A percentile compares a stretch with the other conserved stretches of the same genome.
Conservation (phyloP, 2,329 filamentous ascomycete genomes). For the Hymenoscyphus occultus region DNA sequence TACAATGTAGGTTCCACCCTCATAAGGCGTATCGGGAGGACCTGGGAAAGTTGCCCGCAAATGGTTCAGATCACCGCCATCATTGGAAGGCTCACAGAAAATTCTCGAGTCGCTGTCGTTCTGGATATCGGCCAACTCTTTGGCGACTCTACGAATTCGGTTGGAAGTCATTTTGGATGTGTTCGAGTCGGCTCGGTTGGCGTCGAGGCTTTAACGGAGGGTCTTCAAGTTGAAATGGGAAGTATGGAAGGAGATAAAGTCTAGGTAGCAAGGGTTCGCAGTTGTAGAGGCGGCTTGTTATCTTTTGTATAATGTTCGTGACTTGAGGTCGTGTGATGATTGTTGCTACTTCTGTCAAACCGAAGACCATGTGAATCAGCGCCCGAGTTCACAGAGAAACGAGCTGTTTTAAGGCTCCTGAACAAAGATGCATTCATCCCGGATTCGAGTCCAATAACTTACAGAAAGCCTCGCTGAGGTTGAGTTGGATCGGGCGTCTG, state of each 20-base stretch:
- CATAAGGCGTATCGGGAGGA: constrained; percentile 90
- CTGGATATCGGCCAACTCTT: constrained; percentile 74
- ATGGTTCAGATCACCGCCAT: constrained; percentile 65
- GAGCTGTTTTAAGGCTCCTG: neutral
- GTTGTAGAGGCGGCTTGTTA: neutral
- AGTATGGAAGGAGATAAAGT: neutral
- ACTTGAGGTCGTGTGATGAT: neutral
- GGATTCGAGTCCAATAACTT: neutral
- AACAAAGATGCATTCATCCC: neutral
- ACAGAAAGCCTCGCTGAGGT: neutral
- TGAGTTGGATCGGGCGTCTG: constrained; percentile 1
- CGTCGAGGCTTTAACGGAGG: too few relatives aligned
- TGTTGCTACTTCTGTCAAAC: neutral
- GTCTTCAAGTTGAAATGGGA: neutral
- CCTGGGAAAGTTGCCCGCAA: constrained; percentile 81
- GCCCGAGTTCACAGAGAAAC: neutral
- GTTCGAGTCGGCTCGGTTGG: neutral
- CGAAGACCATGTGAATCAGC: constrained; percentile 2
- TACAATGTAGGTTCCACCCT: constrained; percentile 76
- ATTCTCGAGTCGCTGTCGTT: constrained; percentile 76
- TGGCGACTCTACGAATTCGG: constrained; percentile 56
- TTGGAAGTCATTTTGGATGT: constrained; percentile 34
- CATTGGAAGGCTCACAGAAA: constrained; percentile 60
- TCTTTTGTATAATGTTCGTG: neutral
- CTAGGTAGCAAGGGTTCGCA: neutral